Percentiles rank a stretch among this genome's conserved stretches.
Evolutionary conservation across 371 early-diverging fungal species (phyloP).

Genomic region (Enteropsectra breve): DNA sequence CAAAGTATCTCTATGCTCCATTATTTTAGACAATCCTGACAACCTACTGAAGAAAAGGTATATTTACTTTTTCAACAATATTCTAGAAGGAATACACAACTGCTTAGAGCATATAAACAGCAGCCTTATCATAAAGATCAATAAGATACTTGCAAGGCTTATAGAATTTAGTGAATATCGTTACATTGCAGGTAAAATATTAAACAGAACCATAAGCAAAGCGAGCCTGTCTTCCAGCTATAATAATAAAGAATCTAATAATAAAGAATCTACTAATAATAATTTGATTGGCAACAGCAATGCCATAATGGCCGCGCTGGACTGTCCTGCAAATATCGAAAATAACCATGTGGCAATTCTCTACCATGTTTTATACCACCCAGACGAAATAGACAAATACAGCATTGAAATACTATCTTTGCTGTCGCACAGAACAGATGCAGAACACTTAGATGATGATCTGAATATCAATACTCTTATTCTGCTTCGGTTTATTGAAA

Average conservation of each 20-base stretch:
- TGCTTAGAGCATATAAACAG: not conserved
- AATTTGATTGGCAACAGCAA: not conserved
- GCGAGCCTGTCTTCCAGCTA: not conserved
- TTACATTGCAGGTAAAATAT: conserved; percentile 29
- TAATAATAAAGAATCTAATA: not conserved
- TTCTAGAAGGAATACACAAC: conserved; percentile 22
- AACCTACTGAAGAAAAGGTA: not conserved
- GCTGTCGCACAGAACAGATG: too few species aligned
- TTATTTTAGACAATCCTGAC: conserved; percentile 1
- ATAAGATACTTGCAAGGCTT: conserved; percentile 19
- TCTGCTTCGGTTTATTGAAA: not conserved
- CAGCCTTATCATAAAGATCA: conserved; percentile 2
- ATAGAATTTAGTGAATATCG: conserved; percentile 24
- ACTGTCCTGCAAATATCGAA: too few species aligned
- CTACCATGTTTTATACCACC: not conserved
- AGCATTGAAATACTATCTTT: too few species aligned
- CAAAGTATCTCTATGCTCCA: not conserved
- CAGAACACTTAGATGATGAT: not conserved
- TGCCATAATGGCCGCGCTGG: not conserved
- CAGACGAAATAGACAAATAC: not conserved
- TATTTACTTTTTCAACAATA: conserved; percentile 19
- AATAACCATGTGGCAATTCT: not conserved
- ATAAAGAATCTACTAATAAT: not conserved
- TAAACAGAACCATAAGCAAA: conserved; percentile 4
- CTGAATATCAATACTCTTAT: not conserved